These are phyloP conservation scores for Malassezia equina DNA, from an alignment of 1,284 basidiomycete genomes.

Conservation along the genomic window DNA sequence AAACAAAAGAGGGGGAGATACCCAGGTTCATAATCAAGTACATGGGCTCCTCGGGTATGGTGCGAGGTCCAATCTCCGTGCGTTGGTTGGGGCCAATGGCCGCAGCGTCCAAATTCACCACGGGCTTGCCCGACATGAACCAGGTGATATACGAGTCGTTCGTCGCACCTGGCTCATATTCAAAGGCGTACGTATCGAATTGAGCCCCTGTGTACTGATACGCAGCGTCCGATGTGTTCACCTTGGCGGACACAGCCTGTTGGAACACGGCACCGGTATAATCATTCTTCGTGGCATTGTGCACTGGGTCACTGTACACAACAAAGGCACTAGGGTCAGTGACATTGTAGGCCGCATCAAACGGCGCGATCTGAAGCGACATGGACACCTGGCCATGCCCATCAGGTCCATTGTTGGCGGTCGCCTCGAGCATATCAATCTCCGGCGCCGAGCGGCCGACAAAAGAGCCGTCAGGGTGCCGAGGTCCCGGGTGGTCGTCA, in stretches of 20 bases:
- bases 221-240: constrained; percentile 27
- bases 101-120: constrained; percentile 55
- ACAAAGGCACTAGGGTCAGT: constrained; percentile 19
- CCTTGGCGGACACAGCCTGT: constrained; percentile 40
- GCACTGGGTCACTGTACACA: background rate
- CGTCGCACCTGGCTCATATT: constrained; percentile 48
- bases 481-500: constrained; percentile 42
- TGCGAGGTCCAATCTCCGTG: constrained; percentile 62
- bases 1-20: constrained; percentile 27
- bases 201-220: constrained; percentile 25
- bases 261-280: constrained; percentile 42
- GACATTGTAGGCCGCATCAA: constrained; percentile 48
- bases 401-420: constrained; percentile 26
- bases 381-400: constrained; percentile 31
- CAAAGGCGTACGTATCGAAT: constrained; percentile 55
- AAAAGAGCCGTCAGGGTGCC: constrained; percentile 28
- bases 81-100: constrained; percentile 61
- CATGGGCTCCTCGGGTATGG: constrained; percentile 57
- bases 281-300: constrained; percentile 17
- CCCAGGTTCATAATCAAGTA: constrained; percentile 39
- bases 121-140: constrained; percentile 21
- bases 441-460: constrained; percentile 64
- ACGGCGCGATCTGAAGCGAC: constrained; percentile 40
- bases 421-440: constrained; percentile 70
- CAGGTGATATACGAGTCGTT: constrained; percentile 28